A percentile compares a stretch with the other conserved stretches of the same genome.
Conservation (phyloP, 2,329 filamentous ascomycete genomes). For the Aspergillus fischeri region DNA sequence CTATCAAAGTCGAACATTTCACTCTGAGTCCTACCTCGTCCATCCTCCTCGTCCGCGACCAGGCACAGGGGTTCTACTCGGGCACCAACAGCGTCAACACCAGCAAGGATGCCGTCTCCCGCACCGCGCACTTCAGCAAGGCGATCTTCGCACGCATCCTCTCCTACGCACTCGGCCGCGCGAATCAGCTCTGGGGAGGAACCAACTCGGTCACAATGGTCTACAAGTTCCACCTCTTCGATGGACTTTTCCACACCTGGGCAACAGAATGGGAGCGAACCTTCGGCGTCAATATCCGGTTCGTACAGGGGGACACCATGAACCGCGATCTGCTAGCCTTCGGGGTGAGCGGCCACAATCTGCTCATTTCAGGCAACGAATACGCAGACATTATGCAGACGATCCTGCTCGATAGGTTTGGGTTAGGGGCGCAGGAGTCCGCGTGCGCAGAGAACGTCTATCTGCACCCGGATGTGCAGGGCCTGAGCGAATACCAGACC, state of each 20-base stretch:
- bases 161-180: neutral
- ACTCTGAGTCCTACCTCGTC: neutral
- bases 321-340: constrained; percentile 3
- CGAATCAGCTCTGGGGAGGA: neutral
- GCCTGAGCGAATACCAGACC: constrained; percentile 4
- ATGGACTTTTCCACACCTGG: constrained; percentile 2
- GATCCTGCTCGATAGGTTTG: constrained; percentile 2
- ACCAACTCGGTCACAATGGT: neutral
- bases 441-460: constrained; percentile 4
- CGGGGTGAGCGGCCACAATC: neutral
- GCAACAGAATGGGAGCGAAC: neutral
- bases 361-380: constrained; percentile 2
- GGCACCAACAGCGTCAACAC: neutral
- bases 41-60: neutral
- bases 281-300: neutral
- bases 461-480: neutral
- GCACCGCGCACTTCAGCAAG: constrained; percentile 1
- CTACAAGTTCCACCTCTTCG: constrained; percentile 6
- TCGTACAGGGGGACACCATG: constrained; percentile 2
- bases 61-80: constrained; percentile 5
- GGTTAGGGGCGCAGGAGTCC: neutral
- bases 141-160: constrained; percentile 1
- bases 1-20: constrained; percentile 3
- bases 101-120: neutral
- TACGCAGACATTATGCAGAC: constrained; percentile 5